Conservation (phyloP, 257 asterid genomes). For the Solanum corneliomulleri region DNA sequence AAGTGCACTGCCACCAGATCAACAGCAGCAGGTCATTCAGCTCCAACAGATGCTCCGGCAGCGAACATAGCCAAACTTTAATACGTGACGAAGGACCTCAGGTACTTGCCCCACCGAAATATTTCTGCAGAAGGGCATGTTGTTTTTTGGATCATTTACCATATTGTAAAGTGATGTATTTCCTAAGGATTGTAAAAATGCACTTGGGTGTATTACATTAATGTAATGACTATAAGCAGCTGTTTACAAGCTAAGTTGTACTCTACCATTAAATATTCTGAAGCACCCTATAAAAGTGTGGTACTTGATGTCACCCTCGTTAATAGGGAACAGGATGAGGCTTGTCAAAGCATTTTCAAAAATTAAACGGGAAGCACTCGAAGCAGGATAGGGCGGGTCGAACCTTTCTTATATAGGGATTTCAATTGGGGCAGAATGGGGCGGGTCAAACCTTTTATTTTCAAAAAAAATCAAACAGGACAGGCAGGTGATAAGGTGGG, state of each 20-base stretch:
- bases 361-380: neutral
- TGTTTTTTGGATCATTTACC: neutral
- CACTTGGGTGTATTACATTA: neutral
- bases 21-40: constrained; percentile 72
- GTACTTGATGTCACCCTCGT: neutral
- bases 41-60: constrained; percentile 86
- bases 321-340: neutral
- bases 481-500: too few species aligned
- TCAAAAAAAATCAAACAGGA: too few species aligned
- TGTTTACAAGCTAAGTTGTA: neutral
- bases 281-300: neutral
- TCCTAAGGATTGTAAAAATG: neutral
- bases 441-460: too few species aligned
- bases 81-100: neutral
- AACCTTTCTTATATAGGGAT: too few species aligned
- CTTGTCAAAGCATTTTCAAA: neutral
- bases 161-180: neutral
- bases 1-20: constrained; percentile 71
- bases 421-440: too few species aligned
- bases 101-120: neutral
- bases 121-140: neutral
- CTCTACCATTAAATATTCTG: neutral
- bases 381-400: too few species aligned
- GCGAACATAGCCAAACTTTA: constrained; percentile 23
- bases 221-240: neutral